Conservation (phyloP, 495 filamentous ascomycete species). For the Jackrogersella multiformis region DNA sequence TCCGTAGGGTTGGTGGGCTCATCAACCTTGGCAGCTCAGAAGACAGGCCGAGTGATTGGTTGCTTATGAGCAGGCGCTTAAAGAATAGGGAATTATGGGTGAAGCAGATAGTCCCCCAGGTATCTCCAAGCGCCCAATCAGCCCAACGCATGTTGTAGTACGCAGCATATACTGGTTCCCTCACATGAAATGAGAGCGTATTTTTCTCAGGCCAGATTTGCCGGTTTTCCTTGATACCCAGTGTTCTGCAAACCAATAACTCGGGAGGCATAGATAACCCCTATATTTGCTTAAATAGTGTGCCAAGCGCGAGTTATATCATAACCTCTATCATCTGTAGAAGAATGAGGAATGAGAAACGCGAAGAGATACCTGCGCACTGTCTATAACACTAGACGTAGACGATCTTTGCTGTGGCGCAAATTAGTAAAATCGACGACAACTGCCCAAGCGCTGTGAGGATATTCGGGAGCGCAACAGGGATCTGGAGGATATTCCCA, state of each 20-base stretch:
- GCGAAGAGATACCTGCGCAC: background rate
- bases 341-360: background rate
- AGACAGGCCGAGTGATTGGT: constrained; percentile 35
- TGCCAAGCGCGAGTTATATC: background rate
- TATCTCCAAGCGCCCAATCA: constrained; percentile 42
- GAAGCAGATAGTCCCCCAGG: constrained; percentile 36
- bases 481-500: constrained; percentile 8
- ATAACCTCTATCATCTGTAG: background rate
- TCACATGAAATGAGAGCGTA: constrained; percentile 20
- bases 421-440: background rate
- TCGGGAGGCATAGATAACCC: background rate
- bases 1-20: constrained; percentile 30
- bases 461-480: background rate
- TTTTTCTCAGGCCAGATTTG: constrained; percentile 1
- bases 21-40: constrained; percentile 27
- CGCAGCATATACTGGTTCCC: constrained; percentile 28
- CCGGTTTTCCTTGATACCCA: constrained; percentile 20
- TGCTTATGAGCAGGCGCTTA: constrained; percentile 35
- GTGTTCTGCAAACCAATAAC: background rate
- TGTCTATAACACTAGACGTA: background rate
- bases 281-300: background rate
- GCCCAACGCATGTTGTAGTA: constrained; percentile 23
- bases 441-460: background rate
- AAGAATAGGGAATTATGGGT: constrained; percentile 39
- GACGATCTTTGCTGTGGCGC: background rate